Percentiles rank a stretch among this genome's conserved stretches.
Conservation (phyloP, 2,329 filamentous ascomycete species). For the Colletotrichum camelliae region DNA sequence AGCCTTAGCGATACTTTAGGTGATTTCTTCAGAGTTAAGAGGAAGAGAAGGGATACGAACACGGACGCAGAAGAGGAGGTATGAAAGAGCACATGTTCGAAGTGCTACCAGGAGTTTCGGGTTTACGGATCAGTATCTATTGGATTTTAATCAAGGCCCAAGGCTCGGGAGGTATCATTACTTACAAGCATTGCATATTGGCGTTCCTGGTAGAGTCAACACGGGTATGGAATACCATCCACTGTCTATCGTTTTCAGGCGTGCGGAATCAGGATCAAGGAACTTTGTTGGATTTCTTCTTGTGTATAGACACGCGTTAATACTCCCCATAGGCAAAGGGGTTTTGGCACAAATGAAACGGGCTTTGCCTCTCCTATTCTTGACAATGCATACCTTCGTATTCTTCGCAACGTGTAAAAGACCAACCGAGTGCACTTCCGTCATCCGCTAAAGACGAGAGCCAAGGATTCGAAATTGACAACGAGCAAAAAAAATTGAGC, state of each 20-base stretch:
- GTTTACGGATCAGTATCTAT: background rate
- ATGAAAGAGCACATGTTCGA: background rate
- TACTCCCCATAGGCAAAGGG: background rate
- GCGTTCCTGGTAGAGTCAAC: conserved; percentile 18
- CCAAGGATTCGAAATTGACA: background rate
- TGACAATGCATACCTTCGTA: background rate
- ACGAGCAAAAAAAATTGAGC: background rate
- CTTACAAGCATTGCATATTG: conserved; percentile 20
- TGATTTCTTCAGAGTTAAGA: conserved; percentile 41
- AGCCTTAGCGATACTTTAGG: conserved; percentile 49
- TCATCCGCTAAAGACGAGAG: background rate
- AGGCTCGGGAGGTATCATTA: background rate
- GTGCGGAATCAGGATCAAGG: background rate
- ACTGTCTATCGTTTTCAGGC: conserved; percentile 1
- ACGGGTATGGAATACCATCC: background rate
- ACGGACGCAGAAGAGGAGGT: conserved; percentile 23
- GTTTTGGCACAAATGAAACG: background rate
- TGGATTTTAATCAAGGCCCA: background rate
- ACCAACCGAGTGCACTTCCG: background rate
- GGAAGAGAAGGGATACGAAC: conserved; percentile 30
- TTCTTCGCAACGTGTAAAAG: background rate
- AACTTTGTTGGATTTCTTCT: background rate
- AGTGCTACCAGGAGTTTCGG: background rate
- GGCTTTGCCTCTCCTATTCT: background rate
- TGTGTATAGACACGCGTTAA: background rate